Base-by-base conservation (phyloP, 108 stramenopile species). In the Pseudonitzschia delicatissima region DNA sequence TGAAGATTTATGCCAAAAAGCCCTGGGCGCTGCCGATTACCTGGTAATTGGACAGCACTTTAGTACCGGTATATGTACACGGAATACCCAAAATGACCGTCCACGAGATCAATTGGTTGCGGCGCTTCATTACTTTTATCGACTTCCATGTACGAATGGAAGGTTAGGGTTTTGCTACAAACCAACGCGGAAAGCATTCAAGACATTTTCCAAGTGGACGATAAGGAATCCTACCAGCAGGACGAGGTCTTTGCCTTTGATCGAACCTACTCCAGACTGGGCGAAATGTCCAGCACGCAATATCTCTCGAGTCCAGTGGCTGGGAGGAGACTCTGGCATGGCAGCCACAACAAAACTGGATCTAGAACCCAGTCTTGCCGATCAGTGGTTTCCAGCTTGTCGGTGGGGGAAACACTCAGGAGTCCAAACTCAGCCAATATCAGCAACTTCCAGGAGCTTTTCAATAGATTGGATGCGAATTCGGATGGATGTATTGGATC, bases 241-340 rank as follows among this genome's bases (percentile, higher is more conserved):
- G 97, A 98, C 69, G 97, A 98, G 80, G 95, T 88, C 18, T 98
- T 98, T 80, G 92, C 97, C 23, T 96, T 95, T 73, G 96, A 93
- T 77, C 84, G 96, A 32, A 96, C 95, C 9, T 72, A 78, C 4
- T 91, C 88, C 45, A 78, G 97, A 62, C 74, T 98, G 74, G 79
- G 87, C 55, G 97, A 98, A 81, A 98, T 98, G 97, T 86, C 90
- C 55, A 83, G 80, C 33, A 64, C 68, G 33, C 82, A 62, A 17
- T 98, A 96, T 58, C 57, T 92, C 47, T 69, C 66, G 44, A 76
- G 72, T 53, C n/a, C 76, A 76, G 50, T 76, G 74, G 74, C 26
- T 59, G 13, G 74, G 74, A 52, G 29, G 9, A 47, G 27, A 26
- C 23, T 20, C 29, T 3, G 26, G 25, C 29, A 27, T 28, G 31